Conservation (phyloP, 179 eudicot species). For the Beta lomatogona region DNA sequence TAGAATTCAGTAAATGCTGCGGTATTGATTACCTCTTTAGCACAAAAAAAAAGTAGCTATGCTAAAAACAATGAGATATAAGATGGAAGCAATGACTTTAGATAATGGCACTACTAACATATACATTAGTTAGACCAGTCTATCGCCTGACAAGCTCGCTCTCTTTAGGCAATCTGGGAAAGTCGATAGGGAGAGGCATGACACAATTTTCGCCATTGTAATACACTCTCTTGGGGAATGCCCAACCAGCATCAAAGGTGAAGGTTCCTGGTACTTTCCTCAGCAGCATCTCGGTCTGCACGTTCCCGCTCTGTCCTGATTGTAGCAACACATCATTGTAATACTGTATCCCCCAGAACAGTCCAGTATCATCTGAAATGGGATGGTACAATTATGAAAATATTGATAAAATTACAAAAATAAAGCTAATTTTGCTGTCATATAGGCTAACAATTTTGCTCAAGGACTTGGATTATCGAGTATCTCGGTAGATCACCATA, state of each 20-base stretch:
- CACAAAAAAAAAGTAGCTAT: background rate
- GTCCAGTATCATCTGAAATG: slow-evolving; percentile 70
- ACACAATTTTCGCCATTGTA: slow-evolving; percentile 91
- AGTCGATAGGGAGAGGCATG: slow-evolving; percentile 75
- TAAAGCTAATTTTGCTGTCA: background rate
- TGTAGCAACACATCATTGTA: slow-evolving; percentile 81
- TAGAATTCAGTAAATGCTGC: background rate
- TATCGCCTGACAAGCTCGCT: slow-evolving; percentile 11
- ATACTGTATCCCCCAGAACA: slow-evolving; percentile 69
- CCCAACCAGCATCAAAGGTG: slow-evolving; percentile 82
- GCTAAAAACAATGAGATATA: slow-evolving; percentile 7
- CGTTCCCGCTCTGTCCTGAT: slow-evolving; percentile 64
- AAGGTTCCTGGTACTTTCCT: slow-evolving; percentile 61
- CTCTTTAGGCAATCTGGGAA: slow-evolving; percentile 69
- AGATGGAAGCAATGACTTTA: background rate
- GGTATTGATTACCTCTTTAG: background rate
- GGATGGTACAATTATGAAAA: background rate
- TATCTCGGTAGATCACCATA: background rate
- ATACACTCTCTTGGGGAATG: slow-evolving; percentile 73
- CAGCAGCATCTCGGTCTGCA: slow-evolving; percentile 77
- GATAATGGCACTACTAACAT: slow-evolving; percentile 17
- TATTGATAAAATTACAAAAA: background rate
- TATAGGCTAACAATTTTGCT: background rate
- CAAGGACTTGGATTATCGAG: background rate
- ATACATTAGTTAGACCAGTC: background rate